A percentile compares a stretch with the other conserved stretches of the same genome.
Conservation (phyloP, 768 basidiomycete genomes). For the Termitomyces sp. region DNA sequence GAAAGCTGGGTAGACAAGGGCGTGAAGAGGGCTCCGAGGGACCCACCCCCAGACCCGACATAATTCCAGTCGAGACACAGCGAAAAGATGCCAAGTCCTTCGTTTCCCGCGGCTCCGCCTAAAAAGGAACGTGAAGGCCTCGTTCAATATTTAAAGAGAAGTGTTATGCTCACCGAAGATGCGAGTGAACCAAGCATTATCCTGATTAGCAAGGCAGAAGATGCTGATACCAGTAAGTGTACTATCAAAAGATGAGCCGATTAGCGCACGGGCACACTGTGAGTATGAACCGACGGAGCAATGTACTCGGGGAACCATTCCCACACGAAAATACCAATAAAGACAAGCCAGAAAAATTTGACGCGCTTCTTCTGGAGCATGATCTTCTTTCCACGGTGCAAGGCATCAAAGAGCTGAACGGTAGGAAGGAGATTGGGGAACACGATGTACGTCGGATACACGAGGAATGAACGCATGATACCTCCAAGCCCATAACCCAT, state of each 20-base stretch:
- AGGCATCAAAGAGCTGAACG: slow-evolving; percentile 36
- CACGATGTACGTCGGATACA: slow-evolving; percentile 40
- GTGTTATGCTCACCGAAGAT: slow-evolving; percentile 8
- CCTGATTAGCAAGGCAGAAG: slow-evolving; percentile 45
- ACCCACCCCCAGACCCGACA: slow-evolving; percentile 40
- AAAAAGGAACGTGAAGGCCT: neutral
- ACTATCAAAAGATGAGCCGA: slow-evolving; percentile 10
- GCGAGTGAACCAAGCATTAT: slow-evolving; percentile 29
- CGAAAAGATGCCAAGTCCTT: slow-evolving; percentile 56
- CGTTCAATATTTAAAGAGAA: neutral
- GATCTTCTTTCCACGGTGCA: slow-evolving; percentile 37
- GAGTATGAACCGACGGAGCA: slow-evolving; percentile 24
- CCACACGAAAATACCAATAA: slow-evolving; percentile 49
- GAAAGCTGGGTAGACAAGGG: slow-evolving; percentile 53
- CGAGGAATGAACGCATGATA: slow-evolving; percentile 36
- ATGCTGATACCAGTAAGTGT: slow-evolving; percentile 59
- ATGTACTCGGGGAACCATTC: slow-evolving; percentile 53
- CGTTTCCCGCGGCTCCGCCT: slow-evolving; percentile 55
- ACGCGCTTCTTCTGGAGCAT: slow-evolving; percentile 45
- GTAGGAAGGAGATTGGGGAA: slow-evolving; percentile 36
- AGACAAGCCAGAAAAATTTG: slow-evolving; percentile 52
- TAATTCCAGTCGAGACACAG: slow-evolving; percentile 62
- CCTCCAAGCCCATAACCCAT: slow-evolving; percentile 32
- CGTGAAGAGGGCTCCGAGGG: slow-evolving; percentile 42
- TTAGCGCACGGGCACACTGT: neutral